Conservation (phyloP, 331 rosid species). For the Dryas integrifolia region DNA sequence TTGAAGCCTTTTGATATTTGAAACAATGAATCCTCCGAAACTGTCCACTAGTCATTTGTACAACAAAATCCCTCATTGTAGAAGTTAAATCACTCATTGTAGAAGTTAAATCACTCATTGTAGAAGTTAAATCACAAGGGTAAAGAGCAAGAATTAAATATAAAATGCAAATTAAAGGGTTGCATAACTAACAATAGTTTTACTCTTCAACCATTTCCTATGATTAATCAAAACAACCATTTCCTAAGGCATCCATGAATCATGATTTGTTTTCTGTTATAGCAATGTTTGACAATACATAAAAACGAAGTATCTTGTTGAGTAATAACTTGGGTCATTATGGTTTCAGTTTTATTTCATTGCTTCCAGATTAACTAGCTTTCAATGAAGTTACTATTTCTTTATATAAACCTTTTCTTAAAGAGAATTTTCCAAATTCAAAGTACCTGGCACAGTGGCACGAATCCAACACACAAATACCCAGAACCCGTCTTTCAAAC, state of each 20-base stretch:
- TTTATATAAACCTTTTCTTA: neutral
- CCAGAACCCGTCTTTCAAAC: conserved; percentile 3
- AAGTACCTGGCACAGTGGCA: neutral
- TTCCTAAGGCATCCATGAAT: neutral
- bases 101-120: neutral
- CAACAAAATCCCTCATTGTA: neutral
- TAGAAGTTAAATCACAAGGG: conserved; percentile 11
- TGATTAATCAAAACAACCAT: neutral
- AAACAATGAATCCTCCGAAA: conserved; percentile 37
- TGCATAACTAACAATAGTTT: neutral
- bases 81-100: conserved; percentile 3
- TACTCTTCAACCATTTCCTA: neutral
- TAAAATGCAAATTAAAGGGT: neutral
- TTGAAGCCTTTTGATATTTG: conserved; percentile 44
- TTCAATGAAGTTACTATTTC: neutral
- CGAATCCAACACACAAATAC: neutral
- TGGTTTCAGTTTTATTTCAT: neutral
- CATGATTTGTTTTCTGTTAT: neutral
- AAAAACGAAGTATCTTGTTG: neutral
- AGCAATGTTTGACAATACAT: neutral
- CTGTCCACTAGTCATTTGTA: conserved; percentile 32
- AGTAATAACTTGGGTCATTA: neutral
- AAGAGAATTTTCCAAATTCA: neutral
- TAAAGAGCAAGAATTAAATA: neutral
- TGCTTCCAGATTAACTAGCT: neutral